Base-by-base conservation (phyloP, 495 filamentous ascomycete species). In the Talaromyces thailandensis region DNA sequence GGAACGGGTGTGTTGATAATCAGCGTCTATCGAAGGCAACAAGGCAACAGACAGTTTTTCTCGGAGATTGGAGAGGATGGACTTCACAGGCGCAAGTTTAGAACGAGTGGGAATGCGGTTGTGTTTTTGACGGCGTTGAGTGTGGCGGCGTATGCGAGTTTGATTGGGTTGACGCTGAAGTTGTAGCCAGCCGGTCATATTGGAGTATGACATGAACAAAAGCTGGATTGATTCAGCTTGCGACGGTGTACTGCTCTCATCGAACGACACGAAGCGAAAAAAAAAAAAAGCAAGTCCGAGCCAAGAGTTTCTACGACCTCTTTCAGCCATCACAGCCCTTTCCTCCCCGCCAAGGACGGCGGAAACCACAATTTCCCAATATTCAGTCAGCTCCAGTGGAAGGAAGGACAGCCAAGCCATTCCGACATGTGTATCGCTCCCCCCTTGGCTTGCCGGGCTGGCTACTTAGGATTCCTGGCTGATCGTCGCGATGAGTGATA, bases 11-110 rank as follows among this genome's bases (percentile, higher is more conserved):
- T 98, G 14, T 74, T 98, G 67, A 77, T 90, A 6, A 90, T 91
- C 53, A 87, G 90, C 61, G 71, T 92, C 56, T 92, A 91, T 70
- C 81, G 94, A 16, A 84, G 95, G 62, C 87, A 91, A 64, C 86
- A 96, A 69, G 94, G 94, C 62, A 97, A 98, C 71, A 82, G 82
- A 59, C 93, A 97, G 71, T 97, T 98, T 73, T 97, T 97, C 71
- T 86, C 85, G 43, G 86, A 92, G 73, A 69, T 86, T 32, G 85
- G 84, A 53, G 84, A 84, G 60, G 86, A 88, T 75, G 84, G 88
- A 1, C 69, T 89, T 63, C 78, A 81, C 63, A 76, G 81, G 64
- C 90, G 89, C 73, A 91, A 85, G 67, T 98, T 98, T 70, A 83
- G 94, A 65, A 97, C 92, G 8, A 94, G 90, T 72, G 92, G 93